Evolutionary conservation across 306 rosid genomes (phyloP), one percentile per base, ranked within the genome.

Genomic region (Myrica gale): DNA sequence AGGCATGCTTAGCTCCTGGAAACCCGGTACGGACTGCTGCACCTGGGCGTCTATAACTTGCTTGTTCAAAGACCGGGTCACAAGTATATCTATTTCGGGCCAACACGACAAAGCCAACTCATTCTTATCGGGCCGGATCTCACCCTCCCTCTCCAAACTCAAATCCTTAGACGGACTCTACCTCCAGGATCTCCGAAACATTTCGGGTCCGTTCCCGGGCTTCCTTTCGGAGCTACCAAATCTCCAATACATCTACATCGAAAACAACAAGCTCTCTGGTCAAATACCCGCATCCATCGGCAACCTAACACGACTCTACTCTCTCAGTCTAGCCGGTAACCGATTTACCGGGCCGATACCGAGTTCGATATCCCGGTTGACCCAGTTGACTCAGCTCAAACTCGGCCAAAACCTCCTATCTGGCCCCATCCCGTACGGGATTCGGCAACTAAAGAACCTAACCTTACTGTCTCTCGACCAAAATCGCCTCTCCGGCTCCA

Each of bases 231-330:
- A 50, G 0, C 60, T 91, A 19, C 96, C 94, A 4, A 68, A 80
- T 3, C 77, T 94, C 54, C 0, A 23, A 10, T 89, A 0, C 69
- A 75, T 91, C 5, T 94, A 91, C 80, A 78, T 94, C 2, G 96
- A 94, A 41, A 86, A 90, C 83, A 83, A 58, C 89, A 69, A 39
- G 32, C 84, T 94, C 9, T 89, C 94, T 26, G 97, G 98, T 82
- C 90, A 0, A 7, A 69, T 94, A 46, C 97, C 96, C 8, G 47
- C 51, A 12, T 68, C 43, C 1, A 71, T 94, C 5, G 88, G 90
- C 0, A 85, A 84, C 3, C n/a, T 89, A 56, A 76, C 81, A 74
- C 82, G 66, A 8, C 78, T 90, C 2, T 7, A 0, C 0, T 81
- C 81, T 0, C 57, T 91, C 3, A 85, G 96, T 68, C 55, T 94